A percentile compares a stretch with the other conserved stretches of the same genome.
Conservation (phyloP, 805 yeast species). For the Vanderwaltozyma tropicalis region DNA sequence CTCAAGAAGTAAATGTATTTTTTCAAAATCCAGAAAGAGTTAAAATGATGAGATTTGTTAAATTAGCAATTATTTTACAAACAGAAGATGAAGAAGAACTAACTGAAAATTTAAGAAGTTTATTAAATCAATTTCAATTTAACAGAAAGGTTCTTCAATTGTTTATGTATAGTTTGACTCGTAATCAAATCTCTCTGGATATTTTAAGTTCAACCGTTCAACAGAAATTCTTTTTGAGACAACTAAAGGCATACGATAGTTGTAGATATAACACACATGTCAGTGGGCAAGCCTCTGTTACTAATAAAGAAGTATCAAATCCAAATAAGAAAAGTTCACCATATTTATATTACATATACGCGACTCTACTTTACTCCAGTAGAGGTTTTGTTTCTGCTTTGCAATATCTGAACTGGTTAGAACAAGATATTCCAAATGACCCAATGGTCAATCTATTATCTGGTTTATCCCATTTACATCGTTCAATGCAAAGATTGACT, state of each 20-base stretch:
- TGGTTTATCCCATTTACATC: conserved; percentile 74
- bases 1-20: conserved; percentile 71
- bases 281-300: conserved; percentile 69
- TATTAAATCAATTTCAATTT: conserved; percentile 65
- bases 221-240: conserved; percentile 84
- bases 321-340: conserved; percentile 44
- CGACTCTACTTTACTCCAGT: conserved; percentile 69
- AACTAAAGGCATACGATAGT: conserved; percentile 80
- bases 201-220: conserved; percentile 67
- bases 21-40: conserved; percentile 51
- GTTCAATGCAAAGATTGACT: conserved; percentile 86
- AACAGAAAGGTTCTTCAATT: conserved; percentile 55
- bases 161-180: conserved; percentile 53
- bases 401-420: conserved; percentile 64
- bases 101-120: conserved; percentile 47
- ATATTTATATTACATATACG: conserved; percentile 67
- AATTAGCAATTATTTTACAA: conserved; percentile 46
- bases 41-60: conserved; percentile 51
- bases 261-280: conserved; percentile 42
- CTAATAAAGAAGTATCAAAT: conserved; percentile 38
- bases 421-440: conserved; percentile 55
- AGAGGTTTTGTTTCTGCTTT: conserved; percentile 75
- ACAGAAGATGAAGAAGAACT: conserved; percentile 44
- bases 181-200: conserved; percentile 47
- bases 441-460: conserved; percentile 68